Evolutionary conservation across 176 grass and related monocot species (phyloP).

Genomic region (Triticum aestivum): DNA sequence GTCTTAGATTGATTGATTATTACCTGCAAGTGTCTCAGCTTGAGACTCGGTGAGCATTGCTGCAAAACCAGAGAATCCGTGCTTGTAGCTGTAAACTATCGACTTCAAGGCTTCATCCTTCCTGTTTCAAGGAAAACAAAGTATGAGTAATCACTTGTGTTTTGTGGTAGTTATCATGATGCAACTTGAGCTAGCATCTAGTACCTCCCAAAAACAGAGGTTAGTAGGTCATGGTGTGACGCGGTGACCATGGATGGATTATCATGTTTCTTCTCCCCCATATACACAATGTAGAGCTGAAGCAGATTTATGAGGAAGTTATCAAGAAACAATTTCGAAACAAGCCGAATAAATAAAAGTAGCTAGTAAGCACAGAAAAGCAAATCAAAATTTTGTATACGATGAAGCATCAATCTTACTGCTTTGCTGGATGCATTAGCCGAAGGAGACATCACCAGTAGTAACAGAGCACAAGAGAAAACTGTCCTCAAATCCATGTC

Average conservation of each 20-base stretch:
- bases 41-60: conserved; percentile 23
- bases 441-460: neutral
- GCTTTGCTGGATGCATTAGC: neutral
- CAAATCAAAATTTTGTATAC: neutral
- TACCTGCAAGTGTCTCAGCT: neutral
- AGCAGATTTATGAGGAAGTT: neutral
- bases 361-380: neutral
- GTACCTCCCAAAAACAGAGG: conserved; percentile 29
- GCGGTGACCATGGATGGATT: neutral
- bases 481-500: neutral
- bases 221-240: neutral
- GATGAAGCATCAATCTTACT: neutral
- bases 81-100: conserved; percentile 11
- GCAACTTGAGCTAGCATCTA: too few species aligned
- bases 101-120: conserved; percentile 19
- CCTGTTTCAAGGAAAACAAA: neutral
- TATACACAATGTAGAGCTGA: conserved; percentile 34
- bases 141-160: too few species aligned
- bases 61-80: conserved; percentile 15
- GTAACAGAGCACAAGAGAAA: neutral
- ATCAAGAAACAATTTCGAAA: neutral
- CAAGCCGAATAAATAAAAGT: neutral
- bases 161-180: too few species aligned
- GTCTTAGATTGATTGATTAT: neutral
- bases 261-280: conserved; percentile 31